phyloP scores from a whole-genome alignment of 2,329 filamentous ascomycete species.

The Phialophora expanda region DNA sequence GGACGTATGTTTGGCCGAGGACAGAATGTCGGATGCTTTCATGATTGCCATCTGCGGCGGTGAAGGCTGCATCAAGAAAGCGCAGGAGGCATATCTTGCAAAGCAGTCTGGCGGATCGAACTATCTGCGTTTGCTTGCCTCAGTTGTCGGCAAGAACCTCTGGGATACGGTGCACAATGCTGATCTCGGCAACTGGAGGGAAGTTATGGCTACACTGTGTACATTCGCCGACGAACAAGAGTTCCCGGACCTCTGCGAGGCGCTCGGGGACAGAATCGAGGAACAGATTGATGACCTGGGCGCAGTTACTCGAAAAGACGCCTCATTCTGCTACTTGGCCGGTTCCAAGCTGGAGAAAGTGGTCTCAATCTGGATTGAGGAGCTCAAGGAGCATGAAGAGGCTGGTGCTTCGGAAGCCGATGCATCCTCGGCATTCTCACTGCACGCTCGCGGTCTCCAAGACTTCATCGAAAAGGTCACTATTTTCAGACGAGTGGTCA shows the following conservation, averaged over 20 bases:
- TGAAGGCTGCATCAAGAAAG: constrained; percentile 90
- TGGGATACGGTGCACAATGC: constrained; percentile 99
- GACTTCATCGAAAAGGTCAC: constrained; percentile 98
- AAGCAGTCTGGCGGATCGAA: constrained; percentile 82
- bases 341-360: constrained; percentile 98
- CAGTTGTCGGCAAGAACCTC: constrained; percentile 92
- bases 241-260: constrained; percentile 93
- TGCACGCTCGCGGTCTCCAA: constrained; percentile 86
- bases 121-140: constrained; percentile 87
- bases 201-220: constrained; percentile 93
- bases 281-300: constrained; percentile 67
- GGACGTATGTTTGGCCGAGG: constrained; percentile 84
- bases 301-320: constrained; percentile 72
- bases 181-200: constrained; percentile 91
- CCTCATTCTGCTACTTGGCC: constrained; percentile 93
- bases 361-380: constrained; percentile 88
- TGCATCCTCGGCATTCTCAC: constrained; percentile 82
- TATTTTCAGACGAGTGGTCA: constrained; percentile 90
- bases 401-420: constrained; percentile 70
- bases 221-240: constrained; percentile 91
- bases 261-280: constrained; percentile 85
- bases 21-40: constrained; percentile 92
- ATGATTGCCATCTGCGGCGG: constrained; percentile 97
- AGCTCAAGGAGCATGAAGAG: constrained; percentile 83
- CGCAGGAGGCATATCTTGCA: constrained; percentile 86